Evolutionary conservation across 139 green algal genomes (phyloP).

Genomic region (Chlamydomonas urium): DNA sequence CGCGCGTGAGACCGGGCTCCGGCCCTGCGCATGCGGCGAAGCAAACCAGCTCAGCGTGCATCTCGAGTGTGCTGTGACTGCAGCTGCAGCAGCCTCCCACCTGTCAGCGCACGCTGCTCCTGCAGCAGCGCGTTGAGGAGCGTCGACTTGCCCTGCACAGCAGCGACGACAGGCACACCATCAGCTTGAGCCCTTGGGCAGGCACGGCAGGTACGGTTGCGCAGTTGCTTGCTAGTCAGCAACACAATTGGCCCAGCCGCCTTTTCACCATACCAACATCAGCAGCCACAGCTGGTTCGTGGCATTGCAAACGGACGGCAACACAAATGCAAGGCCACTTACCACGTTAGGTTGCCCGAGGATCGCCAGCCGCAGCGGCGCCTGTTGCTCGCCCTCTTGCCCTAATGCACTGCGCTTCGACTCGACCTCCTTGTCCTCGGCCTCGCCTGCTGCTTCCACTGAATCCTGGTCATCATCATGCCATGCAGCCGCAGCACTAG

Average conservation of each 20-base stretch:
- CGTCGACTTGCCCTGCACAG: slow-evolving; percentile 74
- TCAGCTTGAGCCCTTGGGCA: no score
- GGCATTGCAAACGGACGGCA: neutral
- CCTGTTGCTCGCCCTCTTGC: neutral
- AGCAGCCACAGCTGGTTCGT: no score
- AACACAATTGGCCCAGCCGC: no score
- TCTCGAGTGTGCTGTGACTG: neutral
- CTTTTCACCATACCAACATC: no score
- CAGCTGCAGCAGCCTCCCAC: slow-evolving; percentile 5
- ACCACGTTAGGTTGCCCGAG: slow-evolving; percentile 69
- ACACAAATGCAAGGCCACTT: neutral
- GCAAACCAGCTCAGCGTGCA: neutral
- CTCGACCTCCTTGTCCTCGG: neutral
- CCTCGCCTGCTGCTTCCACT: neutral
- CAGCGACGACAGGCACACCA: no score
- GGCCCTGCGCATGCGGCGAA: slow-evolving; percentile 39
- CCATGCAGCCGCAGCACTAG: no score
- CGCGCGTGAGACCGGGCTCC: slow-evolving; percentile 87
- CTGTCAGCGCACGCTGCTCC: slow-evolving; percentile 76
- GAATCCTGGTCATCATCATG: no score
- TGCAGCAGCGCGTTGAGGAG: slow-evolving; percentile 79
- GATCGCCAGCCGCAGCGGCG: slow-evolving; percentile 41
- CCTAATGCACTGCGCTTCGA: no score
- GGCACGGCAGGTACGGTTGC: no score
- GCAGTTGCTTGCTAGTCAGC: no score